These are phyloP conservation scores for Triticum turgidum DNA, from an alignment of 176 grass and related monocot genomes.

Conservation along the genomic window DNA sequence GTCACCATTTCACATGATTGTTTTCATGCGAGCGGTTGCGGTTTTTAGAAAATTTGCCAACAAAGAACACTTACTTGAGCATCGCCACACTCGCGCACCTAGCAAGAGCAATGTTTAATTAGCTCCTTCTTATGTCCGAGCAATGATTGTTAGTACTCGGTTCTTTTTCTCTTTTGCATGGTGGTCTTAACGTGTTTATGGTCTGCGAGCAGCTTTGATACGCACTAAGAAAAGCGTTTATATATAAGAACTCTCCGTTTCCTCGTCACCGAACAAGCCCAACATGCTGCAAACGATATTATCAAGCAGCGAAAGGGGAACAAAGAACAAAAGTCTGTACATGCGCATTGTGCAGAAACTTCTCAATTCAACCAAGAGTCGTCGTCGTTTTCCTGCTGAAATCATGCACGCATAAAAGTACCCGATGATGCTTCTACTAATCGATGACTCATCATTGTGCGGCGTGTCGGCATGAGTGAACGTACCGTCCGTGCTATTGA, in stretches of 20 bases:
- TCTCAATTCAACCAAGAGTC: background rate
- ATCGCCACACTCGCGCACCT: slow-evolving; percentile 8
- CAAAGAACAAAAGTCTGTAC: background rate
- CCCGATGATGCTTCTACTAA: slow-evolving; percentile 4
- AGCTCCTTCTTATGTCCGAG: background rate
- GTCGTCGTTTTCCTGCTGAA: slow-evolving; percentile 10
- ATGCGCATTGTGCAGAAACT: background rate
- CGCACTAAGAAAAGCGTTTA: slow-evolving; percentile 21
- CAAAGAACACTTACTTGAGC: background rate
- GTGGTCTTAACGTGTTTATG: slow-evolving; percentile 16
- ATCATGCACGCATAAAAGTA: slow-evolving; percentile 9
- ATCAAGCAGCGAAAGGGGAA: background rate
- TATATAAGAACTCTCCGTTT: slow-evolving; percentile 30
- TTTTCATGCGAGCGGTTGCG: background rate
- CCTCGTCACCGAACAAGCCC: slow-evolving; percentile 36
- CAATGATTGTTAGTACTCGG: slow-evolving; percentile 5
- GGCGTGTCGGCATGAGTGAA: background rate
- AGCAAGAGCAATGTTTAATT: background rate
- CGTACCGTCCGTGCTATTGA: background rate
- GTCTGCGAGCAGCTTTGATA: background rate
- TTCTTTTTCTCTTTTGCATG: slow-evolving; percentile 17
- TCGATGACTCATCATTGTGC: background rate
- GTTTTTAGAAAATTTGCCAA: background rate
- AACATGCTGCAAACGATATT: background rate
- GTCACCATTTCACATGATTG: background rate